These are phyloP conservation scores for Orychophragmus violaceus DNA, from an alignment of 345 rosid species.

Conservation along the genomic window DNA sequence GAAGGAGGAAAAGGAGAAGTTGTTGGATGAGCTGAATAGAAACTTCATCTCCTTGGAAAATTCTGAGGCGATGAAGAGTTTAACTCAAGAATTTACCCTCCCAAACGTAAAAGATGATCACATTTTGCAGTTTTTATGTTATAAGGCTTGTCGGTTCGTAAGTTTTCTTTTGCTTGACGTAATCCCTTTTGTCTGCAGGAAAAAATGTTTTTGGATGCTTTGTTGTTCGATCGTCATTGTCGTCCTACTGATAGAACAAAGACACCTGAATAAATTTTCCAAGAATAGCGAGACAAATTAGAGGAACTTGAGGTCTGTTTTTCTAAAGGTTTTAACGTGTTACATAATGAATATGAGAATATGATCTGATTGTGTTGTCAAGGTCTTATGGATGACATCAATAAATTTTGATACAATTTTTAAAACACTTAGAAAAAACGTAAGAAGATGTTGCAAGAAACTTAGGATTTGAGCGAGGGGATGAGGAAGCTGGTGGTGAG, in stretches of 20 bases:
- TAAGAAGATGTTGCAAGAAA: constrained; percentile 69
- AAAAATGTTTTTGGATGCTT: constrained; percentile 45
- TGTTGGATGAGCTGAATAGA: constrained; percentile 77
- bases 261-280: constrained; percentile 97
- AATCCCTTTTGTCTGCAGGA: constrained; percentile 29
- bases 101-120: constrained; percentile 1
- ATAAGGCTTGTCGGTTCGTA: not conserved
- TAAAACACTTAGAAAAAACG: constrained; percentile 66
- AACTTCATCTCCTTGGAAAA: constrained; percentile 55
- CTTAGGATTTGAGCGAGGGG: constrained; percentile 73
- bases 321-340: not conserved
- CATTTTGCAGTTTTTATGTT: not conserved
- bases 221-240: constrained; percentile 70
- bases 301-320: constrained; percentile 68
- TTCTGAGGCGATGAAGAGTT: constrained; percentile 48
- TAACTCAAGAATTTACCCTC: constrained; percentile 46
- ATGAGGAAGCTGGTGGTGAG: constrained; percentile 49
- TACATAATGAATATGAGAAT: not conserved
- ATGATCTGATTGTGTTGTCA: not conserved
- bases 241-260: constrained; percentile 78
- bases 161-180: constrained; percentile 8
- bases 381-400: constrained; percentile 4
- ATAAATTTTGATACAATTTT: not conserved
- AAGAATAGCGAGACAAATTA: constrained; percentile 72
- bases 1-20: constrained; percentile 73